These are phyloP conservation scores for Fusarium tanahbumbuense DNA, from an alignment of 2,329 filamentous ascomycete species.

Conservation along the genomic window DNA sequence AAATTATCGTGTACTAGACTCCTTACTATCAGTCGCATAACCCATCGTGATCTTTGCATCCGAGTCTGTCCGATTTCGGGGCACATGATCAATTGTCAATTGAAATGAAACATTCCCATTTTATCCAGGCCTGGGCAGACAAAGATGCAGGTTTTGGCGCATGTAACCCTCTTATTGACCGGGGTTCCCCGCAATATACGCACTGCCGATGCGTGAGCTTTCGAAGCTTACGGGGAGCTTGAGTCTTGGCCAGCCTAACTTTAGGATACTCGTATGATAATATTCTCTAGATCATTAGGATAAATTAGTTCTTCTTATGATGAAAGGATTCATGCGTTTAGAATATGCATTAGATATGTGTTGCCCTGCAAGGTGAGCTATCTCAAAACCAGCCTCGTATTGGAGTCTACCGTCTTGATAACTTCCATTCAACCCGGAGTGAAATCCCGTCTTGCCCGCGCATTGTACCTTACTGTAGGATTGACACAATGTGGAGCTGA, in stretches of 20 bases:
- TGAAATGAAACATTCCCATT: conserved; percentile 11
- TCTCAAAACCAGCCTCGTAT: background rate
- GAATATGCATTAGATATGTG: background rate
- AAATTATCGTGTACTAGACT: background rate
- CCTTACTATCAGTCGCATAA: conserved; percentile 3
- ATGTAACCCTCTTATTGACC: conserved; percentile 20
- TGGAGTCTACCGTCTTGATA: background rate
- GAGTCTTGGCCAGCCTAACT: background rate
- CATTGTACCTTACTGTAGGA: background rate
- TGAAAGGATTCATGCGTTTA: background rate
- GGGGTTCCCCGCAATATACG: conserved; percentile 16
- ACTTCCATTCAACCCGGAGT: conserved; percentile 1
- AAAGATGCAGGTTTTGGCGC: conserved; percentile 8
- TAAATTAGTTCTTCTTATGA: background rate
- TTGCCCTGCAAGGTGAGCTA: background rate
- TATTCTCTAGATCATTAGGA: background rate
- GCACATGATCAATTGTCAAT: conserved; percentile 27
- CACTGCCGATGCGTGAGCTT: conserved; percentile 1
- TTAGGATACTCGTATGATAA: background rate
- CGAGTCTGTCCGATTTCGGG: conserved; percentile 31
- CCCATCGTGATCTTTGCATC: conserved; percentile 8
- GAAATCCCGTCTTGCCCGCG: conserved; percentile 15
- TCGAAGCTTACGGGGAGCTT: background rate
- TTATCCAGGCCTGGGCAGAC: conserved; percentile 3
- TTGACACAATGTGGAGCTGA: conserved; percentile 8